Evolutionary conservation across 2,329 filamentous ascomycete species (phyloP).

Genomic region (Verticillium longisporum): DNA sequence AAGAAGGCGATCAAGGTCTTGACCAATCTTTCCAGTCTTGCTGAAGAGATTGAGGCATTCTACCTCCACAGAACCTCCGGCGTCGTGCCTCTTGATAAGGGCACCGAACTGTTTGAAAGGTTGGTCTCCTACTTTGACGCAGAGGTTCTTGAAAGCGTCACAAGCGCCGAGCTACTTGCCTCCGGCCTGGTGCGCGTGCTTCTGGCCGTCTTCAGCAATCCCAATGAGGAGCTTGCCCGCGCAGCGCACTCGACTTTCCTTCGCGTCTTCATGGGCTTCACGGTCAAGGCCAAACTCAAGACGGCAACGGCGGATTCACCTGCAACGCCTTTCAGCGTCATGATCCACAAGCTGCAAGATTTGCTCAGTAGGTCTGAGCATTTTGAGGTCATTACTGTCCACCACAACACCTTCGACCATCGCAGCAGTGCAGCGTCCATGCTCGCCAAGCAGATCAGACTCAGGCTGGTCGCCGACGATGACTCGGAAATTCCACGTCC

Average conservation of each 20-base stretch:
- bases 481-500: constrained; percentile 81
- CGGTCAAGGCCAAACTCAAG: constrained; percentile 57
- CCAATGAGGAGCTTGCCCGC: constrained; percentile 52
- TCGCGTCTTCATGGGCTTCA: constrained; percentile 82
- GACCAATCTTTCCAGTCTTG: constrained; percentile 62
- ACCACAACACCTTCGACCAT: constrained; percentile 86
- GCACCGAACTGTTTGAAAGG: constrained; percentile 62
- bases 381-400: constrained; percentile 94
- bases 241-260: constrained; percentile 78
- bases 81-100: constrained; percentile 40
- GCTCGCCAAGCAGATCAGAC: constrained; percentile 89
- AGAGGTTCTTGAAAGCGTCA: constrained; percentile 86
- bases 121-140: constrained; percentile 82
- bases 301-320: constrained; percentile 62
- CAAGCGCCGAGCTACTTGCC: constrained; percentile 86
- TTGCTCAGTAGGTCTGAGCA: constrained; percentile 93
- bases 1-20: constrained; percentile 74
- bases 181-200: constrained; percentile 84
- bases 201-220: constrained; percentile 72
- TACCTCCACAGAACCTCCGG: constrained; percentile 53
- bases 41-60: constrained; percentile 63
- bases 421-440: constrained; percentile 89
- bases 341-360: constrained; percentile 93
- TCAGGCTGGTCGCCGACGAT: constrained; percentile 84
- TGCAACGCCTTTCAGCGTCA: constrained; percentile 78